Evolutionary conservation across 176 grass and related monocot species (phyloP).

Genomic region (Poa annua): DNA sequence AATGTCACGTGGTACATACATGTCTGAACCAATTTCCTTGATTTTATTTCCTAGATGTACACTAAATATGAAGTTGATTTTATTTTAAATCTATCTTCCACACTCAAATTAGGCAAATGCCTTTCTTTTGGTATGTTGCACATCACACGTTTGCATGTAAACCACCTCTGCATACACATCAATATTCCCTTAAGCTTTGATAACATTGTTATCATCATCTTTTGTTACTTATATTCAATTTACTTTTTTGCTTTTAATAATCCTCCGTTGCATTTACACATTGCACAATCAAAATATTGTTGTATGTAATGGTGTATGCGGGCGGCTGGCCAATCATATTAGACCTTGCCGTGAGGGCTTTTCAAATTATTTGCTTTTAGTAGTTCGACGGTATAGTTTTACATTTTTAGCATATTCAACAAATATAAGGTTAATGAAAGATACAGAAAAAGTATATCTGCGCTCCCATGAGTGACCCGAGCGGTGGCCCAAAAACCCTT

Average conservation of each 20-base stretch:
- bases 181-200: constrained; percentile 20
- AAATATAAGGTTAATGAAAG: neutral
- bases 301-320: neutral
- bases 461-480: neutral
- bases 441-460: neutral
- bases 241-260: neutral
- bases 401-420: neutral
- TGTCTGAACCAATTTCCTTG: neutral
- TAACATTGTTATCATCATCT: neutral
- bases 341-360: neutral
- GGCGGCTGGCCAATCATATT: constrained; percentile 2
- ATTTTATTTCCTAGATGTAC: neutral
- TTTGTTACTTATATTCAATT: neutral
- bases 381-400: neutral
- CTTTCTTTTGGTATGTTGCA: neutral
- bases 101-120: neutral
- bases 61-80: neutral
- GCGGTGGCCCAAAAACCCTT: neutral
- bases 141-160: neutral
- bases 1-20: neutral
- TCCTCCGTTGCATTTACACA: neutral
- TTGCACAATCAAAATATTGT: neutral
- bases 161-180: neutral
- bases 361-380: too few relatives aligned
- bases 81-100: neutral